phyloP scores from a whole-genome alignment of 495 filamentous ascomycete species.

The Stereocaulon alpinum region DNA sequence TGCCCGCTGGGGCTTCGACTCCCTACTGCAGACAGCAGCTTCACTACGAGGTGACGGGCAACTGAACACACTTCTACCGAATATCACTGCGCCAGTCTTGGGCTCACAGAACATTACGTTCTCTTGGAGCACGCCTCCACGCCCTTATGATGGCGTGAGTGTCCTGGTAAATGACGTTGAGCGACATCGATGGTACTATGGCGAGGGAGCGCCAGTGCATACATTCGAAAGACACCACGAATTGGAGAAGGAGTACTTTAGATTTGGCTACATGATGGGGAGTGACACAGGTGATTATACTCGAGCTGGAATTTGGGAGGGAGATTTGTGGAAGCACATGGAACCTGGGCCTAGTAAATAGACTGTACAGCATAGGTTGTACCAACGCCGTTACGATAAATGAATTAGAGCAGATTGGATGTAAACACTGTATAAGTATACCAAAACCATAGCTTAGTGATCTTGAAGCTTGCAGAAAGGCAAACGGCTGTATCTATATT shows the following conservation, averaged over 20 bases:
- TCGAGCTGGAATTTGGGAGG: constrained; percentile 66
- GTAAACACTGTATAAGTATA: not conserved
- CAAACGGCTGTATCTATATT: not conserved
- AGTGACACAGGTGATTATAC: constrained; percentile 64
- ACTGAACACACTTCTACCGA: constrained; percentile 59
- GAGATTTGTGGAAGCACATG: constrained; percentile 34
- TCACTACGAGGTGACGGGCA: constrained; percentile 60
- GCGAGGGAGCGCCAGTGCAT: constrained; percentile 31
- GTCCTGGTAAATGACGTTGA: constrained; percentile 94
- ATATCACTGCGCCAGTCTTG: constrained; percentile 31
- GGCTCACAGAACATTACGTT: constrained; percentile 42
- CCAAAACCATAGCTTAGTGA: not conserved
- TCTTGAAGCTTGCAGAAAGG: not conserved
- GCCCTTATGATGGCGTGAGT: constrained; percentile 61
- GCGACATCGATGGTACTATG: constrained; percentile 54
- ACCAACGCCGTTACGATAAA: not conserved
- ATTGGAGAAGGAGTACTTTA: constrained; percentile 58
- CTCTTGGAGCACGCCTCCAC: constrained; percentile 39
- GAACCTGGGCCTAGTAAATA: constrained; percentile 14
- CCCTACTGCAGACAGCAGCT: constrained; percentile 72
- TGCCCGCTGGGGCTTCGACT: constrained; percentile 87
- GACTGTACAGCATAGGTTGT: not conserved
- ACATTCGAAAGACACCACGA: constrained; percentile 18
- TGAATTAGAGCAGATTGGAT: not conserved
- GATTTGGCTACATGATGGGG: constrained; percentile 72